Conservation (phyloP, 1,284 basidiomycete genomes). For the Coniferiporia weirii region DNA sequence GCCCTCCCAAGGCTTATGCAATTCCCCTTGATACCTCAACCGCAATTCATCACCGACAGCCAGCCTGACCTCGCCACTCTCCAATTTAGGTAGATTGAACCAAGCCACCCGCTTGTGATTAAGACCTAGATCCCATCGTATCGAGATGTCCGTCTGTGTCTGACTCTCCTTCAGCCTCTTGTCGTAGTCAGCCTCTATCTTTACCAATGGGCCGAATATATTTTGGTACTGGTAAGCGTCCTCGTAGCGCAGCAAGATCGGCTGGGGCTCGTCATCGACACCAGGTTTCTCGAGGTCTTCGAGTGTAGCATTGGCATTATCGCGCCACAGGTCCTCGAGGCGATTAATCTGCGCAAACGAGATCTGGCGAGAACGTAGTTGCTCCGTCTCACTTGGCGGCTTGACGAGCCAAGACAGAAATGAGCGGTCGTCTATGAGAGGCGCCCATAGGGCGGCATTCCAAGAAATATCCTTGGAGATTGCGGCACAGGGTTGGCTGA, state of each 20-base stretch:
- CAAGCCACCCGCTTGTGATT: slow-evolving; percentile 98
- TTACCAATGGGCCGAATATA: slow-evolving; percentile 97
- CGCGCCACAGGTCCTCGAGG: slow-evolving; percentile 97
- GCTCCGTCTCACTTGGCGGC: slow-evolving; percentile 92
- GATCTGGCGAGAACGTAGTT: slow-evolving; percentile 91
- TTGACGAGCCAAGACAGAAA: slow-evolving; percentile 99
- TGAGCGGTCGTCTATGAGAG: slow-evolving; percentile 95
- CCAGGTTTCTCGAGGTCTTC: slow-evolving; percentile 97
- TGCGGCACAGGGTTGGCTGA: slow-evolving; percentile 93
- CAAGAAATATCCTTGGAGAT: slow-evolving; percentile 98
- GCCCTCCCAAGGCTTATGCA: slow-evolving; percentile 94
- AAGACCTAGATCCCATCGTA: slow-evolving; percentile 96
- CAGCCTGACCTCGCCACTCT: slow-evolving; percentile 95
- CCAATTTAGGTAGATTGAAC: slow-evolving; percentile 94
- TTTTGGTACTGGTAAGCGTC: slow-evolving; percentile 99
- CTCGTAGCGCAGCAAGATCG: slow-evolving; percentile 87
- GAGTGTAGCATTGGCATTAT: slow-evolving; percentile 89
- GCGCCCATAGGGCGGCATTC: slow-evolving; percentile 98
- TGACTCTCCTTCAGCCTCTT: slow-evolving; percentile 97
- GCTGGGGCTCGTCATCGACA: slow-evolving; percentile 93
- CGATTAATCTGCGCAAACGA: slow-evolving; percentile 96
- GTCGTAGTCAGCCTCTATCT: slow-evolving; percentile 99
- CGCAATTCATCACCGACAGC: slow-evolving; percentile 96
- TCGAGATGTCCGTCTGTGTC: slow-evolving; percentile 93
- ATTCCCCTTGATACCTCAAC: slow-evolving; percentile 83